Base-by-base conservation (phyloP, 129 eudicot genomes). In the Kitagawia praeruptora region DNA sequence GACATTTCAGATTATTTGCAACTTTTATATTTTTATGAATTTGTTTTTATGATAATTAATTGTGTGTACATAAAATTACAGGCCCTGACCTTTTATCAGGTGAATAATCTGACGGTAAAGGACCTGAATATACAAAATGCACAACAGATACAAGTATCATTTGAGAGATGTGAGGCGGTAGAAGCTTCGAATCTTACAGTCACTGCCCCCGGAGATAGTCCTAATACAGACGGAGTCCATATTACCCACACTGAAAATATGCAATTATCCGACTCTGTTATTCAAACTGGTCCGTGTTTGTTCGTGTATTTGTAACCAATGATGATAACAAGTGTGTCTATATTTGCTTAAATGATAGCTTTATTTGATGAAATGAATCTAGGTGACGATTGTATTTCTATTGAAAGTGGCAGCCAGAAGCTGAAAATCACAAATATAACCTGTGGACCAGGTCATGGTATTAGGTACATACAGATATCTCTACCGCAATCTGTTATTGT, bases 371-470 rank as follows among this genome's bases (percentile, higher is more conserved):
- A 21, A 42, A 11, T 23, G 0, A 45, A 25, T 74, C 85, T 74
- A 89, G 93, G 93, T 41, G 93, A 89, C 61, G 93, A 95, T 77
- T 95, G 99, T 77, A 90, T 95, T 77, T 92, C 99, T 4, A 90
- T 95, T 31, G 97, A 80, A 63, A 86, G 71, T 41, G 99, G 96
- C 58, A 80, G 94, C 15, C 74, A 85, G 76, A 83, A 75, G 12
- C 85, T 95, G 71, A 88, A 77, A 77, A 93, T 91, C n/a, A 76
- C 81, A 1, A 83, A 73, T 67, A 95, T 95, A 81, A 90, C 89
- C 42, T 95, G 99, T 34, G 99, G 99, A 76, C 99, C 99, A 8
- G 99, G 99, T 71, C 97, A 95, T 78, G 98, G 98, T 23, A 90
- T 92, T 45, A 92, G 98, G 98, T 92, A 64, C 44, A 0, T 15